Percentiles rank a stretch among this genome's conserved stretches.
phyloP scores from a whole-genome alignment of 148 eudicot species.

The Chenopodium suecicum region DNA sequence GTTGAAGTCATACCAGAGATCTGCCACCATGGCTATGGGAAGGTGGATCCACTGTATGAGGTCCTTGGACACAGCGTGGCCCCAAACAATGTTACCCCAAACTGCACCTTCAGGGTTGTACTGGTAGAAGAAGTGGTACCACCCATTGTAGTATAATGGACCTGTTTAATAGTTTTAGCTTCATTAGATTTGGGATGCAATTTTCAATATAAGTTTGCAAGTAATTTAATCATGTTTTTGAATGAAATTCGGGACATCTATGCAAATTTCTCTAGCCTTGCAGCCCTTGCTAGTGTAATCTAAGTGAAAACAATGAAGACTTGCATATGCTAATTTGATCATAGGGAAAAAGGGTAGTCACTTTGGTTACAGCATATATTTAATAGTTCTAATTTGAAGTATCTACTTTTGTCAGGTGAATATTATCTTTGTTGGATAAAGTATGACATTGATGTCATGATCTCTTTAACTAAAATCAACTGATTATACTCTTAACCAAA shows the following conservation, averaged over 20 bases:
- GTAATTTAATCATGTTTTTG: neutral
- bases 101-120: constrained; percentile 74
- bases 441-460: neutral
- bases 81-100: constrained; percentile 90
- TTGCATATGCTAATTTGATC: neutral
- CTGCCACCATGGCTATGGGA: constrained; percentile 63
- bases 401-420: no score
- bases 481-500: no score
- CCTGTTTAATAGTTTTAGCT: constrained; percentile 31
- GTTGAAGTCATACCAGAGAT: constrained; percentile 57
- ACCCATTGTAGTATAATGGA: constrained; percentile 71
- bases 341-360: no score
- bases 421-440: neutral
- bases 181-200: neutral
- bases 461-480: neutral
- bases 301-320: neutral
- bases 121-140: constrained; percentile 91
- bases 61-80: constrained; percentile 74
- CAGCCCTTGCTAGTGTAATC: neutral
- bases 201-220: neutral
- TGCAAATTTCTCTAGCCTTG: neutral
- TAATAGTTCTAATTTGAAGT: no score
- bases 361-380: no score
- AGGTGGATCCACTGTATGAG: constrained; percentile 67
- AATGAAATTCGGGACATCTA: neutral